A percentile compares a stretch with the other conserved stretches of the same genome.
phyloP scores from a whole-genome alignment of 2,329 filamentous ascomycete genomes.

The Botrytis tulipae region DNA sequence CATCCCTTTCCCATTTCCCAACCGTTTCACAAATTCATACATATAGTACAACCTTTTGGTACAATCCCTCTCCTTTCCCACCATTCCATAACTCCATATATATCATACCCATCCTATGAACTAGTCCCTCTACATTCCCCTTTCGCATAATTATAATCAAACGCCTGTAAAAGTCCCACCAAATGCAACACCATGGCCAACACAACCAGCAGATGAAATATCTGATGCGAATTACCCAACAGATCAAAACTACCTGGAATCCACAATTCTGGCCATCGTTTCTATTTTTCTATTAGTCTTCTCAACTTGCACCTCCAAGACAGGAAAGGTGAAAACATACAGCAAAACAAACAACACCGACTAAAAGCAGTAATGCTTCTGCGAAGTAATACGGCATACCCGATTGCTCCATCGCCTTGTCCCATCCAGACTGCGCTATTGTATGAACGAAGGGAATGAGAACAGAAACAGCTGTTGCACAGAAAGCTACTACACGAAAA shows the following conservation, averaged over 20 bases:
- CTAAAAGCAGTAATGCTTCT: conserved; percentile 23
- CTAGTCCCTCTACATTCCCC: background rate
- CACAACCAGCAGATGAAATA: conserved; percentile 31
- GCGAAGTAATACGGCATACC: conserved; percentile 29
- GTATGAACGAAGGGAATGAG: conserved; percentile 30
- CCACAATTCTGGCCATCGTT: conserved; percentile 27
- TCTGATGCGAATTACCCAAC: conserved; percentile 29
- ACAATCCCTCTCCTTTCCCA: too few relatives aligned
- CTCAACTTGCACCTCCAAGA: background rate
- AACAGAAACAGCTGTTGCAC: conserved; percentile 28
- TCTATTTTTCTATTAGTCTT: conserved; percentile 17
- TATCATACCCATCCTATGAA: background rate
- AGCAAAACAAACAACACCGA: conserved; percentile 25
- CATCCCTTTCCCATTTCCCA: background rate
- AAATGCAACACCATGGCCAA: conserved; percentile 24
- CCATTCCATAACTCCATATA: background rate
- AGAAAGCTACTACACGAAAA: conserved; percentile 28
- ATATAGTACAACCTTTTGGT: background rate
- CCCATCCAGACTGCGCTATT: conserved; percentile 23
- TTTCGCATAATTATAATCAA: conserved; percentile 17
- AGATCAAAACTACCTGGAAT: conserved; percentile 31
- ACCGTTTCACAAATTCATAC: background rate
- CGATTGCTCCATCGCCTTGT: conserved; percentile 22
- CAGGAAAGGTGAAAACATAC: background rate
- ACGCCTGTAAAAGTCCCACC: conserved; percentile 13